Base-by-base conservation (phyloP, 495 filamentous ascomycete genomes). In the Sporormia fimetaria region DNA sequence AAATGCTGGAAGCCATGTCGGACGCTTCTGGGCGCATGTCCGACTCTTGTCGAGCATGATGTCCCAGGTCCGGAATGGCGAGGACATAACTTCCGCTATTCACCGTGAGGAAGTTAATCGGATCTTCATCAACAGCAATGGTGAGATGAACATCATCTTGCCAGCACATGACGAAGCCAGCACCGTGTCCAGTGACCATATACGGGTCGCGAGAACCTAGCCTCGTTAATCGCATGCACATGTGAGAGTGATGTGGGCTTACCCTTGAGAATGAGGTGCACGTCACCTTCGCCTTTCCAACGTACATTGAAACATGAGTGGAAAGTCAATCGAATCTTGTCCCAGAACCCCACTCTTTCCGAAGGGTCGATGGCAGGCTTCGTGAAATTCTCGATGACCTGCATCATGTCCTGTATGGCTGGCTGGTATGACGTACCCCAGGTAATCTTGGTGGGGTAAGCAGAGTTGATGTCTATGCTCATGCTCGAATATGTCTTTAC, bases 321-420 rank as follows among this genome's bases (percentile, higher is more conserved):
- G 57, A 93, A 87, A 52, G 79, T 87, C 12, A 99, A 70, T 43
- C 90, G 69, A 22, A 99, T 94, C 68, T 99, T 99, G 59, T 99
- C 90, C 90, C 90, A 99, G 65, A 99, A 99, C 6, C 90, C 90
- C 33, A 85, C 83, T 29, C 83, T 74, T 27, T 99, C 90, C 0
- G 88, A 95, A 4, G 83, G 82, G 61, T 96, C 90, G 26, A 94
- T 67, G 49, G 92, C 86, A 3, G 85, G 83, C 51, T 96, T 99
- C 7, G 87, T 94, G 63, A 99, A 94, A 0, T 81, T 81, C 65
- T 99, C 90, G 42, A 99, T 84, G 17, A 92, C 85, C 76, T 96
- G 94, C 90, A 99, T 99, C 83, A 95, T 94, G 54, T 99, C 90
- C 60, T 99, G 90, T 38, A 99, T 95, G 8, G 87, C 92, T 18